These are phyloP conservation scores for Heliamphora exappendiculata DNA, from an alignment of 148 eudicot genomes.

Conservation along the genomic window DNA sequence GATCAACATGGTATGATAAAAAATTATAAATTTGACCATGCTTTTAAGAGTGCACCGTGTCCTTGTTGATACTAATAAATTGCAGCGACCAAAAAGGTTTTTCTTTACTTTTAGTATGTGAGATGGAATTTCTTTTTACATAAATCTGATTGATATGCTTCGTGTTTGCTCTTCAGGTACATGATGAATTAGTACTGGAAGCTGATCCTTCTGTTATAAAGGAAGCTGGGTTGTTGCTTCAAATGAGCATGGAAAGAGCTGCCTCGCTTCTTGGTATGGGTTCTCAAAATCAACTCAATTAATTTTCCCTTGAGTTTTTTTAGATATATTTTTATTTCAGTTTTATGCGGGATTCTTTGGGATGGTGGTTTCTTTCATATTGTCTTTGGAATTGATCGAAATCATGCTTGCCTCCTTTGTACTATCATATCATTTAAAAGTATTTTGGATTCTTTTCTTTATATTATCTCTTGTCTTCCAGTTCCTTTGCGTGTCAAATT, in stretches of 20 bases:
- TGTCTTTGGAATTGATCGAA: background rate
- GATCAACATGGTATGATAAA: background rate
- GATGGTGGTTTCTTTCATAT: background rate
- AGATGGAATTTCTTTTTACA: background rate
- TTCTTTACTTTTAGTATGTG: background rate
- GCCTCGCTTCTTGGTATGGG: slow-evolving; percentile 65
- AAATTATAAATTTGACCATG: background rate
- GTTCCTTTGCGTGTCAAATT: slow-evolving; percentile 85
- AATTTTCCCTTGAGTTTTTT: background rate
- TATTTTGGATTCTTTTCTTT: background rate
- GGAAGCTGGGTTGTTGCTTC: slow-evolving; percentile 70
- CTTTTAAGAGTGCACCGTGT: background rate
- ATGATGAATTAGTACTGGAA: slow-evolving; percentile 90
- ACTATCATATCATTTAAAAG: background rate
- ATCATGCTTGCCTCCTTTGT: background rate
- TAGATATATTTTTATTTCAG: background rate
- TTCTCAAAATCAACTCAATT: background rate
- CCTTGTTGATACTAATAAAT: background rate
- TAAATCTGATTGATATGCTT: slow-evolving; percentile 6
- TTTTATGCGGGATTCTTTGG: background rate
- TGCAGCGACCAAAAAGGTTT: background rate
- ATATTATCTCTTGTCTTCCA: slow-evolving; percentile 23
- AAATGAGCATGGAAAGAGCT: slow-evolving; percentile 84
- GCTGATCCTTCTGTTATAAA: slow-evolving; percentile 62
- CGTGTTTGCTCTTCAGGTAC: slow-evolving; percentile 44